Evolutionary conservation across 1,284 basidiomycete genomes (phyloP).

Genomic region (Trametes pubescens): DNA sequence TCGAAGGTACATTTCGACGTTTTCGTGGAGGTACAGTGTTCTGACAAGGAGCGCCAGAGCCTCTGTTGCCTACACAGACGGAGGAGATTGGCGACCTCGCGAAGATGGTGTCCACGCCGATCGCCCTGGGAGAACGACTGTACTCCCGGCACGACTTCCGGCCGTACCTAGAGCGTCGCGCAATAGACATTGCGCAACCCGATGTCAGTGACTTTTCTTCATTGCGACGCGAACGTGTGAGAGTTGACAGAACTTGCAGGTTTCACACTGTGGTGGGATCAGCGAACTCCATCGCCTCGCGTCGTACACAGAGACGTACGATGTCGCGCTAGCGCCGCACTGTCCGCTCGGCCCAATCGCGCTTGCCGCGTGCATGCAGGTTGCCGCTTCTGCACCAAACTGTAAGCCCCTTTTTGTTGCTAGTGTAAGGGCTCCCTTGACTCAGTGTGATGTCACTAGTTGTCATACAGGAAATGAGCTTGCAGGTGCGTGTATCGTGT

Average conservation of each 20-base stretch:
- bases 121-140: constrained; percentile 77
- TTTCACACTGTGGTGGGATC: constrained; percentile 77
- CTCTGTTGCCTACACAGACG: constrained; percentile 72
- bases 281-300: constrained; percentile 77
- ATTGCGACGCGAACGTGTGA: too few relatives aligned
- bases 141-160: constrained; percentile 76
- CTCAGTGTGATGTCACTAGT: constrained; percentile 43
- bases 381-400: constrained; percentile 61
- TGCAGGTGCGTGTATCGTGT: constrained; percentile 52
- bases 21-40: not conserved
- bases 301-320: constrained; percentile 73
- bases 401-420: constrained; percentile 48
- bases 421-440: not conserved
- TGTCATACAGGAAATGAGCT: constrained; percentile 74
- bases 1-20: constrained; percentile 56
- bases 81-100: constrained; percentile 74
- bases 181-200: constrained; percentile 79
- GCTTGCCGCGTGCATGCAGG: constrained; percentile 73
- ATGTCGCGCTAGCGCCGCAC: constrained; percentile 69
- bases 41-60: constrained; percentile 51
- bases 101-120: constrained; percentile 67
- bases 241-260: constrained; percentile 43
- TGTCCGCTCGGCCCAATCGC: constrained; percentile 77
- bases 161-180: constrained; percentile 75
- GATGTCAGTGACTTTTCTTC: constrained; percentile 58